Base-by-base conservation (phyloP, 2,329 filamentous ascomycete species). In the Sphaerulina musiva region DNA sequence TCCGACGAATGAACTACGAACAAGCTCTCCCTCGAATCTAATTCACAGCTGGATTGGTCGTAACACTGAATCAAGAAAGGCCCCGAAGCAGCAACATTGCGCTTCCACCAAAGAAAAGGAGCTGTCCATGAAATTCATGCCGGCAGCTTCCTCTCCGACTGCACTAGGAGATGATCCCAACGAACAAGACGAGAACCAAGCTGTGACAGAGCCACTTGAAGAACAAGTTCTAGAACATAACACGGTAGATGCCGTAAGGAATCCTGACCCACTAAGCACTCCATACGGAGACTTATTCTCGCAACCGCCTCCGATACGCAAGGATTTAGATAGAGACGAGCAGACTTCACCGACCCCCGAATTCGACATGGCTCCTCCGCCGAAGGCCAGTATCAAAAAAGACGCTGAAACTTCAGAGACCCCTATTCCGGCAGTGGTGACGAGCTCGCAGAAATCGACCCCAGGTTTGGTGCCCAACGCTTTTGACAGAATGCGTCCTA, bases 401-500 rank as follows among this genome's bases (percentile, higher is more conserved):
- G 29, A 50, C 31, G 20, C 14, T 9, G 39, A 14, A 11, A 26
- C 38, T 40, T 48, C 57, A 11, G 62, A 67, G 41, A 39, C 55
- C 2, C 60, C 67, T 3, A 66, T 70, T 9, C 62, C 66, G 11
- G 68, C 70, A 0, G 66, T 65, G 5, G 54, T 55, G 10, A 58
- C 62, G 10, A 59, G 54, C 23, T 56, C 68, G 3, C 62, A 68
- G 39, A 70, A 65, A 47, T 64, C 67, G 23, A 72, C 70, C 2
- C 70, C 73, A 12, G 77, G 77, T 42, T 65, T 76, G 0, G 72
- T 85, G 23, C 78, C 80, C 48, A 82, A 78, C 64, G 82, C 82
- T 1, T 84, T 84, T 61, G 80, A 84, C 66, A 76, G 80, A 14
- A 84, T 85, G 80, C 76, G 82, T 12, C 77, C 79, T 1, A 86